These are phyloP conservation scores for Xylariaceae sp. DNA, from an alignment of 2,329 filamentous ascomycete species.

Conservation along the genomic window DNA sequence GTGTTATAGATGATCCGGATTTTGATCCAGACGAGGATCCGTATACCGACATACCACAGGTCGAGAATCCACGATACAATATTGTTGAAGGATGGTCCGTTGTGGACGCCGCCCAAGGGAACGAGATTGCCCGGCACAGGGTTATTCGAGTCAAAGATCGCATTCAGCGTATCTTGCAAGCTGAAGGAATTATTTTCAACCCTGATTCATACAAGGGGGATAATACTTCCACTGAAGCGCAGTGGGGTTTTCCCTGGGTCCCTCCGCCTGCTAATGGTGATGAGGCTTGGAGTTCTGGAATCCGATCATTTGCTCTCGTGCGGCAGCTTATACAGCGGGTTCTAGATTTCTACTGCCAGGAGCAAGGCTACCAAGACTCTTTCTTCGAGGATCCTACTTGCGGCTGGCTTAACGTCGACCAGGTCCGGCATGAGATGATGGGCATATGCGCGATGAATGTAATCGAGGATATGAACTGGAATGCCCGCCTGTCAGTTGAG, in stretches of 20 bases:
- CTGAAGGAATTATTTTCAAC: slow-evolving; percentile 5
- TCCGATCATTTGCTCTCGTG: slow-evolving; percentile 27
- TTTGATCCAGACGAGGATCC: slow-evolving; percentile 3
- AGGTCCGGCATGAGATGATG: slow-evolving; percentile 28
- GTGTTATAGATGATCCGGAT: slow-evolving; percentile 4
- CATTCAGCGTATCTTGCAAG: slow-evolving; percentile 4
- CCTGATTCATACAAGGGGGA: slow-evolving; percentile 1
- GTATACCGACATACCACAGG: not conserved
- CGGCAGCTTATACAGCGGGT: slow-evolving; percentile 21
- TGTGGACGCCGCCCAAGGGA: slow-evolving; percentile 20
- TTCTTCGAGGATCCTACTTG: slow-evolving; percentile 9
- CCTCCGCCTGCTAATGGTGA: slow-evolving; percentile 5
- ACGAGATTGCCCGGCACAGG: not conserved
- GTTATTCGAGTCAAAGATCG: slow-evolving; percentile 2
- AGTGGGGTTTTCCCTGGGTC: slow-evolving; percentile 21
- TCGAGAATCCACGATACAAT: not conserved
- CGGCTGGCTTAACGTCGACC: slow-evolving; percentile 26
- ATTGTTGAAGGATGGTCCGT: slow-evolving; percentile 21
- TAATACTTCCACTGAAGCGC: not conserved
- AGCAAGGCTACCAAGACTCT: not conserved
- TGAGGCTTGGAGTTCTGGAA: slow-evolving; percentile 25
- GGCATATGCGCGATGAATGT: slow-evolving; percentile 18
- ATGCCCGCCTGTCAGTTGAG: slow-evolving; percentile 25
- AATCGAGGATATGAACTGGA: slow-evolving; percentile 24
- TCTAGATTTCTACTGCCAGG: slow-evolving; percentile 13